phyloP scores from a whole-genome alignment of 2,329 filamentous ascomycete species.

The Pseudogymnoascus sp. region DNA sequence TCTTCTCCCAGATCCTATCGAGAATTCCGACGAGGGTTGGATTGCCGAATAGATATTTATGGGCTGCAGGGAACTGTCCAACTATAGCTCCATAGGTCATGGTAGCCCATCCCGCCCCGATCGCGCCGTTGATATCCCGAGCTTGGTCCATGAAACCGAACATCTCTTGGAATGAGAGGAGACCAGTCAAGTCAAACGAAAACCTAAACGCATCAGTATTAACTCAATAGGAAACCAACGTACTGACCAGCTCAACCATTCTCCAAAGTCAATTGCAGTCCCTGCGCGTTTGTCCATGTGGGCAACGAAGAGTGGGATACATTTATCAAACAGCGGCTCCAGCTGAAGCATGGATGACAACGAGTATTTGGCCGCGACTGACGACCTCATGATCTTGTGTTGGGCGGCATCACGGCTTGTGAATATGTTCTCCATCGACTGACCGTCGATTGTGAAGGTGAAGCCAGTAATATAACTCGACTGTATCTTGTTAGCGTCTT shows the following conservation, averaged over 20 bases:
- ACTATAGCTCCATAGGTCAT: slow-evolving; percentile 4
- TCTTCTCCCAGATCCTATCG: neutral
- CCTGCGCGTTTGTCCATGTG: slow-evolving; percentile 3
- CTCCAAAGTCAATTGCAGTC: slow-evolving; percentile 5
- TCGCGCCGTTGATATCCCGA: slow-evolving; percentile 12
- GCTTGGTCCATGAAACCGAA: slow-evolving; percentile 15
- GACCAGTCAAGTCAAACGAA: slow-evolving; percentile 15
- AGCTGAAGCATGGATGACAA: neutral
- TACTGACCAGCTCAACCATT: slow-evolving; percentile 10
- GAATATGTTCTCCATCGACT: neutral
- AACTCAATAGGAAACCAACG: neutral
- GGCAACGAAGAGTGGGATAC: neutral
- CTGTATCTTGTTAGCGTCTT: neutral
- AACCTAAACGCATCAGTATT: neutral
- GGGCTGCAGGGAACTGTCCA: slow-evolving; percentile 7
- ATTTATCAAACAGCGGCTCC: slow-evolving; percentile 8
- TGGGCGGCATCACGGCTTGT: neutral
- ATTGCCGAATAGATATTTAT: slow-evolving; percentile 12
- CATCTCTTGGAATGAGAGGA: slow-evolving; percentile 10
- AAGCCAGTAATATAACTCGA: neutral
- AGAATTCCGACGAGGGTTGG: neutral
- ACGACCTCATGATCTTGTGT: neutral
- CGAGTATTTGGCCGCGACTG: neutral
- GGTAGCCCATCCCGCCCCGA: neutral
- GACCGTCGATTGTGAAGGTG: neutral